Base-by-base conservation (phyloP, 2,329 filamentous ascomycete species). In the Monosporascus sp. region DNA sequence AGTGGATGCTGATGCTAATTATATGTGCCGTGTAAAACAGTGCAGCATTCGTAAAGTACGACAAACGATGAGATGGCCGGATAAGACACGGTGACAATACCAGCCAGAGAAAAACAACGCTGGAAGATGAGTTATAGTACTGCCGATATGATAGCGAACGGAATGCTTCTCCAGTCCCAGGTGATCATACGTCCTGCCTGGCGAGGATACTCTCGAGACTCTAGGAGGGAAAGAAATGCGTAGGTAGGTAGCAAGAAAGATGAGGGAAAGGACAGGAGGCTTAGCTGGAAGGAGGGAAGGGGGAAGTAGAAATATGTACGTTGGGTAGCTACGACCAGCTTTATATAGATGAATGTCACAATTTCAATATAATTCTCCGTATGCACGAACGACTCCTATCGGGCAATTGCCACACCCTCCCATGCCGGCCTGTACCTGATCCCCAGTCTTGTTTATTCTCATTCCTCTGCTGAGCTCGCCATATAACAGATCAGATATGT, bases 101-200 rank as follows among this genome's bases (percentile, higher is more conserved):
- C 25, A 50, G 38, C 37, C 8, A 15, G 54, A 48, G 50, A 31
- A 11, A 56, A 51, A 24, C 24, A 17, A 46, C n/a, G 14, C 43
- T 15, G 17, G 20, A 7, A 48, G 45, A 52, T 49, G 48, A 50
- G 41, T 52, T 54, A 52, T 54, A 58, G 54, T 60, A 59, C 58
- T 60, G 56, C 47, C 45, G 54, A 54, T 55, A 25, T 55, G 44
- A 43, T 57, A 63, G 58, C 62, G 59, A 64, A 56, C 59, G 43
- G 60, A 63, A 59, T 55, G 55, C 55, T 57, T 45, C 31, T 51
- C 52, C 41, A 49, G 51, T 52, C 56, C 57, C 55, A 44, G 50
- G 53, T 14, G 31, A 35, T 3, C 31, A 3, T 14, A 6, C 31
- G 31, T 35, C 31, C 31, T 35, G 31, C 31, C 31, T 14, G 11